Evolutionary conservation across 768 basidiomycete species (phyloP), one percentile per base, ranked within the genome.

Genomic region (Trametes coccinea): DNA sequence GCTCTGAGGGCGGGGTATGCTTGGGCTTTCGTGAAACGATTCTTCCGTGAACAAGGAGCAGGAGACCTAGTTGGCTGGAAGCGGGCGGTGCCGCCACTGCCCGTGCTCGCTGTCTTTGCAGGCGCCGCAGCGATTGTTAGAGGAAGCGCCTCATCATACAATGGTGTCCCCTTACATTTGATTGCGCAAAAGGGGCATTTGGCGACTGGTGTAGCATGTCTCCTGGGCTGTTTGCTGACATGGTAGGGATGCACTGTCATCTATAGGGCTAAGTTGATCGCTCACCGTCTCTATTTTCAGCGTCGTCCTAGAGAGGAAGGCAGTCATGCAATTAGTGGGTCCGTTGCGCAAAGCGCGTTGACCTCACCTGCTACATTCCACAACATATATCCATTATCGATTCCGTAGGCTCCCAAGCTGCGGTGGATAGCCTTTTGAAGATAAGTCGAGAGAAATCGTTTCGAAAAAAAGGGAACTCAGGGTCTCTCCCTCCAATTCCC

Each of bases 1-100:
- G 73, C 78, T 0, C 79, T 81, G 5, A 80, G 92, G 14, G 89
- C 90, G 43, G 67, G 76, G 30, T 92, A 90, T 70, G 82, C 83
- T 44, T 73, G 80, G 60, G 66, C 67, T 39, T 92, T 88, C 69
- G 73, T 76, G 13, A 69, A 70, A 4, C 61, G 61, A 2, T 92
- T 79, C 71, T 90, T 86, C 74, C 62, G 55, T 22, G 41, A 48
- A 46, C 44, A 51, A 6, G 66, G 64, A 3, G 66, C 57, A 2
- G 56, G n/a, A 8, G 57, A 53, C 41, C 4, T 67, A 47, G 60
- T 68, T n/a, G 17, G 41, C 4, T 71, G 67, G 71, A 53, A 47
- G 5, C 65, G 60, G 11, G 66, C 66, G 4, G 44, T 71, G 3
- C 74, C 74, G 6, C 73, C 72, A 5, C 22, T 57, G 1, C 53